Evolutionary conservation across 352 stramenopile genomes (phyloP), one percentile per base, ranked within the genome.

Genomic region (Phytophthora agathidicida): DNA sequence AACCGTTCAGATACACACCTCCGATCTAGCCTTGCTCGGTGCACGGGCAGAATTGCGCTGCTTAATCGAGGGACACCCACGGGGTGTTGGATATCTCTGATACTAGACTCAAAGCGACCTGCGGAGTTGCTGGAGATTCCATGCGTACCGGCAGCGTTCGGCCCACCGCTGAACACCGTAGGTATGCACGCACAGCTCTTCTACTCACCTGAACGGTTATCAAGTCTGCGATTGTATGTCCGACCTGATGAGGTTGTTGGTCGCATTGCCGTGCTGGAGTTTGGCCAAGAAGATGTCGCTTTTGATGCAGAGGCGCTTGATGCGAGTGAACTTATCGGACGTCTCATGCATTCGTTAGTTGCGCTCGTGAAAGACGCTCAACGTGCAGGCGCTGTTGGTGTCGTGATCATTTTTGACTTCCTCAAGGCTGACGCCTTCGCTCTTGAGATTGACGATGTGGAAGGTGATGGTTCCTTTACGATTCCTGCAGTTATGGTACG

Each of bases 291-390:
- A 8, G 80, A 93, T 35, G 69, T 91, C 13, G 60, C 57, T 1
- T 75, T 86, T 45, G 77, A 85, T 13, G 47, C 65, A 3, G 73
- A 86, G 5, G 69, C 81, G 5, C 48, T 91, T 4, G 79, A 91
- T 27, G 45, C 86, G 24, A 68, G 57, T 38, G 77, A 85, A 16
- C 82, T 89, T 38, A 86, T 92, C 44, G 56, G 46, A 8, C 70
- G 80, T 28, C 74, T 90, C 24, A 90, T 92, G 80, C 55, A 77
- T 24, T 80, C 75, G 11, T 60, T 92, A 3, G 75, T 92, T n/a
- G 77, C 78, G 22, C 86, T 87, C 11, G 77, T 89, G 42, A 89
- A 89, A 22, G 83, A 92, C 43, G 80, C 83, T 2, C 83, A 92
- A 24, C 68, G 80, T 8, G 66, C 74, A 5, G 80, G 80, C 1